Evolutionary conservation across 1,284 basidiomycete genomes (phyloP), one percentile per base, ranked within the genome.

Genomic region (Dichomitus squalens): DNA sequence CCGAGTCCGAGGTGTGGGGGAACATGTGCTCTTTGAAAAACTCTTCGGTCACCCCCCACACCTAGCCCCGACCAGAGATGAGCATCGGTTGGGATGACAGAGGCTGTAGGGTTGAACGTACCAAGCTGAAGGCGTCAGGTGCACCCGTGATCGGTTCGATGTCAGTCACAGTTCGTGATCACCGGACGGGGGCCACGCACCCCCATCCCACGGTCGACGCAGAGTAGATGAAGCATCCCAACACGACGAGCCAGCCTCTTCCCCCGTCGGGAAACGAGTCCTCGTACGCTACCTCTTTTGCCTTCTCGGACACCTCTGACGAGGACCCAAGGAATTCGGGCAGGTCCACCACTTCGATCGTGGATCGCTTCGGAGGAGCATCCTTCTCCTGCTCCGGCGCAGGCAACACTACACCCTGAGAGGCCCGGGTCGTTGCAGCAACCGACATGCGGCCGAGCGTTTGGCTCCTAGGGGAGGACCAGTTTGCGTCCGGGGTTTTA

Each of bases 41-140:
- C 50, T 61, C 60, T 48, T 70, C 67, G 11, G 67, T 66, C 3
- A 70, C 67, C 23, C 67, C 68, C 68, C 68, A 69, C 27, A 61
- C 62, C 68, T 69, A 49, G 7, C 21, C 35, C 25, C 54, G 49
- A 49, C 53, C 20, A 36, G 25, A 27, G 51, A 31, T 21, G 20
- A 38, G 48, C 11, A 38, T 8, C 16, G 14, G 23, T 9, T 12
- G 16, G 14, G 23, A 4, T 23, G 18, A n/a, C n/a, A n/a, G 7
- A 48, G 18, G 41, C 12, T 31, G 40, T 20, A 12, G 31, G 27
- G 43, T 25, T 48, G 21, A n/a, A 39, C 41, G 33, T 47, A 56
- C 53, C 43, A 49, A 39, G 33, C 60, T 61, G 44, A 31, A 29
- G 27, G 36, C 43, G 51, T 61, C 55, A 8, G 38, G 20, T n/a